Conservation (phyloP, 2,329 filamentous ascomycete genomes). For the Pezicula radicicola region DNA sequence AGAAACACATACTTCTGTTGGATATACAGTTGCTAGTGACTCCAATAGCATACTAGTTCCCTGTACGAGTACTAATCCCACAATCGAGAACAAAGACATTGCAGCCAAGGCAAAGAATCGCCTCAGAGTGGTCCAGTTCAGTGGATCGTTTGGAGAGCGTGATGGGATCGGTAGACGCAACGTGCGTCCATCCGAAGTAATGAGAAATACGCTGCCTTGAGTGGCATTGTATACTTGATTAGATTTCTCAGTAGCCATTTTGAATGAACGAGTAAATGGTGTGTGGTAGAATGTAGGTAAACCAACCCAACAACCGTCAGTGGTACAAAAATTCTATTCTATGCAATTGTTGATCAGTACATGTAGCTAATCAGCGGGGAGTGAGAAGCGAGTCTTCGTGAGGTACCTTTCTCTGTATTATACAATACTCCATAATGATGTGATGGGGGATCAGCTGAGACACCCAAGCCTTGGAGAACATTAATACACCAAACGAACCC, state of each 20-base stretch:
- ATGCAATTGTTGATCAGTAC: too few species aligned
- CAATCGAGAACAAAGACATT: slow-evolving; percentile 15
- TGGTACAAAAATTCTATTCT: too few species aligned
- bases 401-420: too few species aligned
- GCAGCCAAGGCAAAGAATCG: slow-evolving; percentile 14
- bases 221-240: background rate
- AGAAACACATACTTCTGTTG: slow-evolving; percentile 10
- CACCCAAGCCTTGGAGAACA: too few species aligned
- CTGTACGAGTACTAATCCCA: slow-evolving; percentile 22
- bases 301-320: too few species aligned
- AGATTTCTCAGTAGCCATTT: background rate
- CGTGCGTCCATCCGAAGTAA: slow-evolving; percentile 27
- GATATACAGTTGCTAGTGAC: slow-evolving; percentile 18
- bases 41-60: slow-evolving; percentile 18
- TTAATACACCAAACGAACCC: too few species aligned
- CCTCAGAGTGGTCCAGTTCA: slow-evolving; percentile 24
- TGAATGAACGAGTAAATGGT: background rate
- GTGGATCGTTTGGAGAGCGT: slow-evolving; percentile 25
- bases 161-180: slow-evolving; percentile 31
- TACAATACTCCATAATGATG: too few species aligned
- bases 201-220: slow-evolving; percentile 25
- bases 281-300: too few species aligned
- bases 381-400: too few species aligned
- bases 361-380: too few species aligned
- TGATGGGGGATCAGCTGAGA: too few species aligned